Evolutionary conservation across 306 rosid species (phyloP).

Genomic region (Lablab purpureus): DNA sequence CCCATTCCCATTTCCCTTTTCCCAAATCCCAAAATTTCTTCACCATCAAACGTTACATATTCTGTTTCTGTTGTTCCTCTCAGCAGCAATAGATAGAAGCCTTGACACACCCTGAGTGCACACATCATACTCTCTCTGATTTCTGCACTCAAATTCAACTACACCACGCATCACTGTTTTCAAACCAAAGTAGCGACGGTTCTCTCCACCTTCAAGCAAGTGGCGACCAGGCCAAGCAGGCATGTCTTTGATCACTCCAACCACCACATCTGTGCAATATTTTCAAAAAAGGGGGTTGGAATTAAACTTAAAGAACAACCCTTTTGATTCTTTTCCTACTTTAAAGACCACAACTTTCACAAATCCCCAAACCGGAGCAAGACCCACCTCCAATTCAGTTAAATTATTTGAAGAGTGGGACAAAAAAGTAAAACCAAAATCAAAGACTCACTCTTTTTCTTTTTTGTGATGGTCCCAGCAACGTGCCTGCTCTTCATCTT

Average conservation of each 20-base stretch:
- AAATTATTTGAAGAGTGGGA: constrained; percentile 58
- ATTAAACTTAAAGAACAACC: constrained; percentile 48
- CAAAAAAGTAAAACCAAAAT: constrained; percentile 45
- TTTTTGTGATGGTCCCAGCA: constrained; percentile 99
- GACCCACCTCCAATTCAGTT: constrained; percentile 84
- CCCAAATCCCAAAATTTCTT: constrained; percentile 45
- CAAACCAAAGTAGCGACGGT: constrained; percentile 92
- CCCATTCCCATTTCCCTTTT: constrained; percentile 9
- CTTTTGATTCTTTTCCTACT: constrained; percentile 50
- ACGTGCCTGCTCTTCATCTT: constrained; percentile 99
- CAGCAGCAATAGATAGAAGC: constrained; percentile 78
- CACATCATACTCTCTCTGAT: constrained; percentile 84
- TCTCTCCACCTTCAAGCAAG: constrained; percentile 85
- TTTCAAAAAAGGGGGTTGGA: constrained; percentile 41
- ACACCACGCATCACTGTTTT: constrained; percentile 79
- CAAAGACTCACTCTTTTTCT: constrained; percentile 98
- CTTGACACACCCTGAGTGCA: constrained; percentile 97
- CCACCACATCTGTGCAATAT: constrained; percentile 67
- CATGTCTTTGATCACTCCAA: constrained; percentile 84
- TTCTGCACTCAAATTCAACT: constrained; percentile 92
- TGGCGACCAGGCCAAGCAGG: constrained; percentile 99
- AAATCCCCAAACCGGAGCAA: constrained; percentile 83
- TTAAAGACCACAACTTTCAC: constrained; percentile 67
- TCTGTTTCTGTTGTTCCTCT: constrained; percentile 66
- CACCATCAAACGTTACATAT: constrained; percentile 39